phyloP scores from a whole-genome alignment of 1,284 basidiomycete genomes.

The Lignosus rhinocerotis region DNA sequence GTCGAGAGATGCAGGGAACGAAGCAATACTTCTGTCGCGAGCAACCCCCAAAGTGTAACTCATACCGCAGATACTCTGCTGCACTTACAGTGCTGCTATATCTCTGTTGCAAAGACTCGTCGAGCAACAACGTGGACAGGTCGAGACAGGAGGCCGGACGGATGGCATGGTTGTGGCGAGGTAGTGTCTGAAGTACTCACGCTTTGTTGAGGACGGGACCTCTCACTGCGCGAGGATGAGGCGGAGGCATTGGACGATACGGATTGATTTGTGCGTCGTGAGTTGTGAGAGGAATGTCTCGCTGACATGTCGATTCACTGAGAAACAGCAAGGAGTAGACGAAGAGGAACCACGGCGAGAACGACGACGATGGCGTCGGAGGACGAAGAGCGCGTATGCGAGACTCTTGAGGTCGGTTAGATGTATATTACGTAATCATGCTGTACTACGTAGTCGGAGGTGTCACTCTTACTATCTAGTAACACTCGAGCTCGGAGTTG shows the following conservation, averaged over 20 bases:
- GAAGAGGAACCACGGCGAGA: neutral
- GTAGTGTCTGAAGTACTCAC: conserved; percentile 6
- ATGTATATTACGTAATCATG: neutral
- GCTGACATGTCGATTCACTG: conserved; percentile 14
- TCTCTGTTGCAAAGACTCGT: too few relatives aligned
- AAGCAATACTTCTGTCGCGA: too few relatives aligned
- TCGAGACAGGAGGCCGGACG: too few relatives aligned
- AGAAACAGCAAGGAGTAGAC: neutral
- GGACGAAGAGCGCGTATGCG: neutral
- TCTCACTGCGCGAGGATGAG: conserved; percentile 21
- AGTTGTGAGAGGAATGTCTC: conserved; percentile 17
- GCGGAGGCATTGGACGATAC: conserved; percentile 26
- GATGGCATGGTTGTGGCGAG: neutral
- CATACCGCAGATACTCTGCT: too few relatives aligned
- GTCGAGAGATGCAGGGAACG: too few relatives aligned
- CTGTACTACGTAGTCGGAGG: too few relatives aligned
- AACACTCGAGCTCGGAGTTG: too few relatives aligned
- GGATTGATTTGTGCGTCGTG: conserved; percentile 25
- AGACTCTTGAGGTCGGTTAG: neutral
- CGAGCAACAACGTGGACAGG: too few relatives aligned
- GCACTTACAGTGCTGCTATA: too few relatives aligned
- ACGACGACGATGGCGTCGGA: neutral
- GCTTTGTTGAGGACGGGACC: conserved; percentile 9
- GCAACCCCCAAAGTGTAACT: too few relatives aligned
- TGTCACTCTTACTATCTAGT: too few relatives aligned